Evolutionary conservation across 2,329 filamentous ascomycete species (phyloP).

Genomic region (Septoria linicola): DNA sequence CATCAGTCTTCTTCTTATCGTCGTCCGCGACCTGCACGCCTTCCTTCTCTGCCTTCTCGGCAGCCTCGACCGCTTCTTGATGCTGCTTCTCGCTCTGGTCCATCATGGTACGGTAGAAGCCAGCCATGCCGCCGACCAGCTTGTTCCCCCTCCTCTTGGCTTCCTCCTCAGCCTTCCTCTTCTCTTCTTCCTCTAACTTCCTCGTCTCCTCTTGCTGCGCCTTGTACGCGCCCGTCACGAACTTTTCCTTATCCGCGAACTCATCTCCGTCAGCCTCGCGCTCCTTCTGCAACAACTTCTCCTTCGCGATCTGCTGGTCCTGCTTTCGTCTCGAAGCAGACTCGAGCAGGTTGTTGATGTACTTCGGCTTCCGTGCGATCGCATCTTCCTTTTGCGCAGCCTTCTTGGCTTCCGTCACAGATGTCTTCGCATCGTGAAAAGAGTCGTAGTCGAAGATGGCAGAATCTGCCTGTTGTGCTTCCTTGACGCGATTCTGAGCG

Average conservation of each 20-base stretch:
- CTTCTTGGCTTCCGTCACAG: constrained; percentile 55
- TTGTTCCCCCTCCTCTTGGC: constrained; percentile 63
- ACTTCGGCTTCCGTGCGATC: constrained; percentile 67
- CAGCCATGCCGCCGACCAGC: constrained; percentile 63
- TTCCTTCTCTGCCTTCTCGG: constrained; percentile 45
- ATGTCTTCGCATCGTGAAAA: constrained; percentile 74
- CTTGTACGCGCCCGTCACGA: constrained; percentile 81
- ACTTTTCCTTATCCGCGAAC: constrained; percentile 79
- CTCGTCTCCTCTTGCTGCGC: constrained; percentile 74
- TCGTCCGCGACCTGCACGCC: constrained; percentile 35
- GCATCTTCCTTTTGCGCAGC: constrained; percentile 54
- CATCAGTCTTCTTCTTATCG: constrained; percentile 48
- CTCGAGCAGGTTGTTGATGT: constrained; percentile 72
- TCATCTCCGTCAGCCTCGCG: constrained; percentile 77
- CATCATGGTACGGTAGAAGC: constrained; percentile 74
- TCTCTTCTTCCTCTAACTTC: constrained; percentile 70
- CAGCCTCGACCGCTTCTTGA: constrained; percentile 67
- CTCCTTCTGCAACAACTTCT: constrained; percentile 76
- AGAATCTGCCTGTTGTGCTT: constrained; percentile 66
- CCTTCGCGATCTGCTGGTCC: constrained; percentile 73
- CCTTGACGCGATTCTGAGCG: constrained; percentile 61
- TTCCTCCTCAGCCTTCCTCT: constrained; percentile 62
- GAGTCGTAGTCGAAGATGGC: constrained; percentile 83
- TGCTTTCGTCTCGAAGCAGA: constrained; percentile 75
- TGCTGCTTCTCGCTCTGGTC: constrained; percentile 69